Evolutionary conservation across 176 grass and related monocot species (phyloP), one percentile per base, ranked within the genome.

Genomic region (Aegilops longissima): DNA sequence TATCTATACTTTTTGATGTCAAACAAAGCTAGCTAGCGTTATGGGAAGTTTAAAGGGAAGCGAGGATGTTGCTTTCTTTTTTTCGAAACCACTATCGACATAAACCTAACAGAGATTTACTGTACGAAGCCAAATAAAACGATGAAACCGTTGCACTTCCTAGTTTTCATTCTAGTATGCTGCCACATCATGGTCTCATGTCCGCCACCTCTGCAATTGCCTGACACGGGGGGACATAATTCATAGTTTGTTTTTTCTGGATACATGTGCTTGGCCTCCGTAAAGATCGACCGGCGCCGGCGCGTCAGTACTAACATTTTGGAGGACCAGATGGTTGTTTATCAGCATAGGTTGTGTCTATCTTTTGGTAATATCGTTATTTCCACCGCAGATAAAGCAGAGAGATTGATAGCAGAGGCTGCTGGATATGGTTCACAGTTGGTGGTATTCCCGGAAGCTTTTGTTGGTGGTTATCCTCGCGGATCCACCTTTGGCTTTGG

Each of bases 401-500:
- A 98, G 89, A 94, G 97, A 74, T 77, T 98, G 33, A 84, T 96
- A 82, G 93, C 79, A 59, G 97, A 96, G 45, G 97, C 94, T 86
- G 90, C 90, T 87, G 90, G 87, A 12, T 88, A 89, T 79, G 97
- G 97, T 68, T 86, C 93, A 12, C 97, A 98, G 82, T 56, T 98
- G 75, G 92, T 98, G 12, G 97, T 98, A 33, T 98, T 98, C 69
- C 97, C 92, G 0, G 97, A 98, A 91, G 97, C 92, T 31, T 98
- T 96, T 71, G 72, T 98, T 35, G 97, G 97, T 8, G 94, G 97
- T 9, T 98, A 98, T 88, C 97, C 97, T 58, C 89, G 92, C 42
- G 94, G 97, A 30, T 94, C 94, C 73, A 96, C 93, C 47, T 98
- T 96, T 59, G 97, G 97, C 12, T 91, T 81, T 38, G 89, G 89